phyloP scores from a whole-genome alignment of 202 grass and related monocot species.

The Panicum hallii region DNA sequence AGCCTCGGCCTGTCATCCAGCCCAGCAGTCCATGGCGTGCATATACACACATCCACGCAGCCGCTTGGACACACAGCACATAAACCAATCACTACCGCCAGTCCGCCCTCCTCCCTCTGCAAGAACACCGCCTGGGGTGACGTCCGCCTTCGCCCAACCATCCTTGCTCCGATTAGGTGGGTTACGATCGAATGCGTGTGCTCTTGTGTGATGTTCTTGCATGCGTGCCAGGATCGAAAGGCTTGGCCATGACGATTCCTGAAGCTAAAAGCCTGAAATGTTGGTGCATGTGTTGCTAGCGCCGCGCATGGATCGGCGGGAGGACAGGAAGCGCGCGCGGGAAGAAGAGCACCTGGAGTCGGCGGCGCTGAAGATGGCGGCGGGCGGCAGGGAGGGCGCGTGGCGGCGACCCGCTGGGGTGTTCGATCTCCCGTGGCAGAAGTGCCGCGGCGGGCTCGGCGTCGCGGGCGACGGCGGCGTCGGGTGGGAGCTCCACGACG shows the following conservation, averaged over 20 bases:
- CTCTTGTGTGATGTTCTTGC: background rate
- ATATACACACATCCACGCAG: conserved; percentile 21
- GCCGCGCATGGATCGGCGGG: conserved; percentile 50
- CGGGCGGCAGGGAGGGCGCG: background rate
- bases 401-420: conserved; percentile 56
- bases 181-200: conserved; percentile 15
- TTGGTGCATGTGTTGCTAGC: background rate
- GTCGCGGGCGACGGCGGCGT: background rate
- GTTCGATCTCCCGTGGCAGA: conserved; percentile 81
- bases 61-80: conserved; percentile 20
- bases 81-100: conserved; percentile 38
- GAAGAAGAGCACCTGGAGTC: conserved; percentile 5
- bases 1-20: conserved; percentile 9
- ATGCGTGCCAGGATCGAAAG: conserved; percentile 13
- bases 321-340: conserved; percentile 32
- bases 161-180: conserved; percentile 38
- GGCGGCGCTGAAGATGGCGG: background rate
- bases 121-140: conserved; percentile 38
- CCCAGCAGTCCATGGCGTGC: background rate
- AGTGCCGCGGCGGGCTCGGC: conserved; percentile 42
- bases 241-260: background rate
- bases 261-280: conserved; percentile 7
- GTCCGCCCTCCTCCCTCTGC: background rate
- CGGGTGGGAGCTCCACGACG: conserved; percentile 56
- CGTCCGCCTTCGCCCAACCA: background rate